These are phyloP conservation scores for Solanum lignicaule DNA, from an alignment of 257 asterid genomes.

Conservation along the genomic window DNA sequence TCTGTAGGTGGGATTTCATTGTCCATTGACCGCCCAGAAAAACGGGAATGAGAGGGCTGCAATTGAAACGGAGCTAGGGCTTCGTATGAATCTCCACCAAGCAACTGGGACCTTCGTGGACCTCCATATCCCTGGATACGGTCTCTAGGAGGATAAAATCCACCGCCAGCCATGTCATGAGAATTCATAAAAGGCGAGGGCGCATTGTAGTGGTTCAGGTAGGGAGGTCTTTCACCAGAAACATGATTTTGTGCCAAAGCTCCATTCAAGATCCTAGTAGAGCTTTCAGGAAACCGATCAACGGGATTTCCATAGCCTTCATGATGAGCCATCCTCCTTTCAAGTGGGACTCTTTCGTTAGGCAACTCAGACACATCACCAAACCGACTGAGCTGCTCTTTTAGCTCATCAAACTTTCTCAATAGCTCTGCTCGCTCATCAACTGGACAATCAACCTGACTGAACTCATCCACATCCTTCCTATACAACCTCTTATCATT, in stretches of 20 bases:
- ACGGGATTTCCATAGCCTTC: constrained; percentile 37
- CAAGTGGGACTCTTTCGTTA: constrained; percentile 34
- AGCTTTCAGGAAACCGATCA: constrained; percentile 26
- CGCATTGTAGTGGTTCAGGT: constrained; percentile 26
- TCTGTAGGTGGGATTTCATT: constrained; percentile 29
- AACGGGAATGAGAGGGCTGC: constrained; percentile 21
- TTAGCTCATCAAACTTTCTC: constrained; percentile 61
- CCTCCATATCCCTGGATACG: constrained; percentile 27
- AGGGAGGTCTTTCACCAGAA: constrained; percentile 26
- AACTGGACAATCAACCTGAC: constrained; percentile 19
- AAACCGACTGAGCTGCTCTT: constrained; percentile 40
- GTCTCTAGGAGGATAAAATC: constrained; percentile 39
- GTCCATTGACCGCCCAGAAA: constrained; percentile 34
- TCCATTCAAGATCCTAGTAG: constrained; percentile 17
- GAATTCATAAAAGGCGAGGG: constrained; percentile 26
- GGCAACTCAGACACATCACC: constrained; percentile 41
- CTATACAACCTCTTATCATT: constrained; percentile 17
- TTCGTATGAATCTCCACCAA: constrained; percentile 31
- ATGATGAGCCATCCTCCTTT: constrained; percentile 25
- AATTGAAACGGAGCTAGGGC: constrained; percentile 19
- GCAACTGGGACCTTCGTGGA: constrained; percentile 33
- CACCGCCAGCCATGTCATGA: constrained; percentile 36
- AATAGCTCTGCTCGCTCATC: constrained; percentile 56
- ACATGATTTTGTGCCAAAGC: constrained; percentile 14
- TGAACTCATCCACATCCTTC: constrained; percentile 18